Percentiles rank a stretch among this genome's conserved stretches.
phyloP scores from a whole-genome alignment of 2,329 filamentous ascomycete genomes.

The Stagonosporopsis chrysanthemi region DNA sequence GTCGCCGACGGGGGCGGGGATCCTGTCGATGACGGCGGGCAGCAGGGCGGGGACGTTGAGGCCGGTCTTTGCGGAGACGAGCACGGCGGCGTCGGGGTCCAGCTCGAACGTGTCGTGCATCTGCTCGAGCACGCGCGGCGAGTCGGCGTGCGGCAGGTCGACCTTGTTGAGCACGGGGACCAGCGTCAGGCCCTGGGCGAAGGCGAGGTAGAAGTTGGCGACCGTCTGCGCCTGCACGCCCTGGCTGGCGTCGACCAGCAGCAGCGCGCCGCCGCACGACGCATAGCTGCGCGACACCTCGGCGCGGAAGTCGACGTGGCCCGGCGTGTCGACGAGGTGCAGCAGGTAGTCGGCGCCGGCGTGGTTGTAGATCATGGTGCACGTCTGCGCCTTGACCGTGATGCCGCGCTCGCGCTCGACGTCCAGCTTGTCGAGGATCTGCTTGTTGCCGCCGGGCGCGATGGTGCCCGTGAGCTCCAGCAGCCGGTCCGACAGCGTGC shows the following conservation, averaged over 20 bases:
- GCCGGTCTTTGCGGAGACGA: slow-evolving; percentile 94
- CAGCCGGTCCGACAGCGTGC: slow-evolving; percentile 89
- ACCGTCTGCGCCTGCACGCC: slow-evolving; percentile 98
- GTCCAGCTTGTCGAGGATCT: slow-evolving; percentile 95
- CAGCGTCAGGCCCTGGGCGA: slow-evolving; percentile 84
- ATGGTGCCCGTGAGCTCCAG: slow-evolving; percentile 96
- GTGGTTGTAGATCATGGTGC: slow-evolving; percentile 94
- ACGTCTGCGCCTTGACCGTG: slow-evolving; percentile 98
- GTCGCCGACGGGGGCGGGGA: slow-evolving; percentile 82
- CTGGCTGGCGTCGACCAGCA: slow-evolving; percentile 95
- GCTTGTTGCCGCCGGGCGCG: slow-evolving; percentile 82
- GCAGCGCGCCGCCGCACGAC: slow-evolving; percentile 85
- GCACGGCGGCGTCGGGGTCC: slow-evolving; percentile 73
- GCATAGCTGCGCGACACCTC: slow-evolving; percentile 97
- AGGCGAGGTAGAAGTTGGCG: slow-evolving; percentile 97
- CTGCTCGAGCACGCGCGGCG: slow-evolving; percentile 85
- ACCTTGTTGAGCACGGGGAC: slow-evolving; percentile 98
- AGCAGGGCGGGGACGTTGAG: slow-evolving; percentile 84
- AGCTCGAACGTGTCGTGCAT: slow-evolving; percentile 88
- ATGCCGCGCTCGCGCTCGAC: slow-evolving; percentile 96
- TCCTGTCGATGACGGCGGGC: slow-evolving; percentile 82
- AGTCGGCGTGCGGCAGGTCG: slow-evolving; percentile 87
- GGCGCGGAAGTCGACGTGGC: slow-evolving; percentile 96
- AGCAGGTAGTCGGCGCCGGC: slow-evolving; percentile 87
- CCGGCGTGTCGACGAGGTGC: slow-evolving; percentile 94